These are phyloP conservation scores for Mucuna pruriens DNA, from an alignment of 306 rosid genomes.

Conservation along the genomic window DNA sequence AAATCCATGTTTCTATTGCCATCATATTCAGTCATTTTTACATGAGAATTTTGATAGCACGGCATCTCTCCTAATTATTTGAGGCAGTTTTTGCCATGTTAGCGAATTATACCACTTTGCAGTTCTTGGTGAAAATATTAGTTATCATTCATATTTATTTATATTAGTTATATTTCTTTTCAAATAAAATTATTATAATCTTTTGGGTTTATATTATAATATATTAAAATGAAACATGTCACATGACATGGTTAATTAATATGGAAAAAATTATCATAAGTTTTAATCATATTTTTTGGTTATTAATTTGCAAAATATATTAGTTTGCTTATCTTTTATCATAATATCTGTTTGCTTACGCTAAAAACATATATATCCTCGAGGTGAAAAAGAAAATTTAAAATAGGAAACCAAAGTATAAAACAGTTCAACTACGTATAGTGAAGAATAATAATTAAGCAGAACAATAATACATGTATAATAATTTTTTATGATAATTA, in stretches of 20 bases:
- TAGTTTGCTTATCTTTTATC: neutral
- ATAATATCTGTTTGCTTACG: neutral
- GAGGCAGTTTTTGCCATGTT: neutral
- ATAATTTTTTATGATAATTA: too few species aligned
- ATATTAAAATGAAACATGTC: too few species aligned
- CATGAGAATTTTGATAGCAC: too few species aligned
- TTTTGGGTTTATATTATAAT: too few species aligned
- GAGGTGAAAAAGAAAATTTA: neutral
- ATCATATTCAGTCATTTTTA: too few species aligned
- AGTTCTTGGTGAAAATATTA: neutral
- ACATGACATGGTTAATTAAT: neutral
- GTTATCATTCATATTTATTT: too few species aligned
- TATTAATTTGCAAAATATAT: neutral
- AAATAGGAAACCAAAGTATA: neutral
- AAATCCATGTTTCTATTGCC: too few species aligned
- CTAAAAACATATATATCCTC: neutral
- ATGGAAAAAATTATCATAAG: neutral
- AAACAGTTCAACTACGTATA: neutral
- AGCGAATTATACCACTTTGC: neutral
- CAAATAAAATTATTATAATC: too few species aligned
- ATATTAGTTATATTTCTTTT: too few species aligned
- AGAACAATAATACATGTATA: too few species aligned
- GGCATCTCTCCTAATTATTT: too few species aligned
- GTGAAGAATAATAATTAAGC: neutral
- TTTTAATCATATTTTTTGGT: neutral